phyloP scores from a whole-genome alignment of 2,329 filamentous ascomycete genomes.

The Trichophaea hybrida region DNA sequence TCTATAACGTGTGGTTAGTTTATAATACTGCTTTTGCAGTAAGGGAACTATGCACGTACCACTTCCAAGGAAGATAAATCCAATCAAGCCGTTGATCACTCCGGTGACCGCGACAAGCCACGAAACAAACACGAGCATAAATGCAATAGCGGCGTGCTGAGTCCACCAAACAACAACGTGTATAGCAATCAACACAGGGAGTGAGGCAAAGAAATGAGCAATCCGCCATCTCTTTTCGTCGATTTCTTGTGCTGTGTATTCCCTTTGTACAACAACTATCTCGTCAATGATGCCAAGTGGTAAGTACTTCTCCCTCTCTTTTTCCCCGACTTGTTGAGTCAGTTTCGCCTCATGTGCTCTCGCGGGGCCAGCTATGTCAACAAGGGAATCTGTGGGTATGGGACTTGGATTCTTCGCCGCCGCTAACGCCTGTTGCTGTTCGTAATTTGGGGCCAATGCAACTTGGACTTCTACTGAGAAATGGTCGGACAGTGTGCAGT shows the following conservation, averaged over 20 bases:
- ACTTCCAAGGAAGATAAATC: slow-evolving; percentile 69
- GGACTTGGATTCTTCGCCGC: slow-evolving; percentile 4
- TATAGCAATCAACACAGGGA: slow-evolving; percentile 57
- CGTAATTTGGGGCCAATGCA: slow-evolving; percentile 26
- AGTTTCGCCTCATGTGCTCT: slow-evolving; percentile 21
- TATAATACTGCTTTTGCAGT: not conserved
- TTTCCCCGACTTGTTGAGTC: slow-evolving; percentile 10
- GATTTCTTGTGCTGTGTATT: slow-evolving; percentile 56
- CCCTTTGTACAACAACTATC: slow-evolving; percentile 55
- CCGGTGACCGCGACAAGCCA: slow-evolving; percentile 65
- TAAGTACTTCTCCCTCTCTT: slow-evolving; percentile 29
- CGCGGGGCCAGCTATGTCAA: slow-evolving; percentile 14
- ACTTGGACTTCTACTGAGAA: slow-evolving; percentile 73
- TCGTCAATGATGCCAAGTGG: slow-evolving; percentile 48
- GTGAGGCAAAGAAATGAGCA: slow-evolving; percentile 54
- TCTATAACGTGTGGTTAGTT: slow-evolving; percentile 36
- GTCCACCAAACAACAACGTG: slow-evolving; percentile 77
- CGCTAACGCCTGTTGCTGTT: slow-evolving; percentile 26
- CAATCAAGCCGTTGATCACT: slow-evolving; percentile 70
- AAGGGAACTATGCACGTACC: slow-evolving; percentile 11
- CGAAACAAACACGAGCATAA: slow-evolving; percentile 64
- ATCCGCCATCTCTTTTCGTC: slow-evolving; percentile 58
- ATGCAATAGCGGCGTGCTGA: slow-evolving; percentile 59
- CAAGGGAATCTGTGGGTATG: slow-evolving; percentile 10
- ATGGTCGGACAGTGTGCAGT: slow-evolving; percentile 84